A percentile compares a stretch with the other conserved stretches of the same genome.
Conservation (phyloP, 495 filamentous ascomycete species). For the Penicillium odoratum region DNA sequence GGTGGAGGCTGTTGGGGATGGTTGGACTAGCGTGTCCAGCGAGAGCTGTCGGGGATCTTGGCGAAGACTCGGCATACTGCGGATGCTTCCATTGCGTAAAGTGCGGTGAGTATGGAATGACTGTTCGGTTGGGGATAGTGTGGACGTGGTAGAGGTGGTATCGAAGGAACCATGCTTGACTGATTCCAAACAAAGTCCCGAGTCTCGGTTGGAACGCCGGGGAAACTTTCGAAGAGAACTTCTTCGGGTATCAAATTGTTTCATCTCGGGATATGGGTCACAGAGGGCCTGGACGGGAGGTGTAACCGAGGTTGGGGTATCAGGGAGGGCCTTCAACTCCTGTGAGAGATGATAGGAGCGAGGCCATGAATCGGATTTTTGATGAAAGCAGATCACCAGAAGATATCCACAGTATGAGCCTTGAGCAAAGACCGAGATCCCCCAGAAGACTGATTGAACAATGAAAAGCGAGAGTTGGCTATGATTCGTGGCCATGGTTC, state of each 20-base stretch:
- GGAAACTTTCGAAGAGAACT: slow-evolving; percentile 31
- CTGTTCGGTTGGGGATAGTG: slow-evolving; percentile 12
- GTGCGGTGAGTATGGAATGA: background rate
- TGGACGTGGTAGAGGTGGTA: slow-evolving; percentile 17
- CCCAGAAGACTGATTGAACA: slow-evolving; percentile 36
- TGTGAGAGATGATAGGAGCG: slow-evolving; percentile 20
- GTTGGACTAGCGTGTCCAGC: slow-evolving; percentile 28
- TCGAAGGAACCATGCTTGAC: slow-evolving; percentile 30
- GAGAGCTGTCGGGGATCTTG: slow-evolving; percentile 30
- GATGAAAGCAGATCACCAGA: slow-evolving; percentile 12
- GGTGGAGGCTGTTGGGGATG: slow-evolving; percentile 23
- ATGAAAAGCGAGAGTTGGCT: slow-evolving; percentile 21
- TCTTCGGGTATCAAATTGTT: slow-evolving; percentile 23
- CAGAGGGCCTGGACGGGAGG: slow-evolving; percentile 13
- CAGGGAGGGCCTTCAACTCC: slow-evolving; percentile 30
- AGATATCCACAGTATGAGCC: slow-evolving; percentile 36
- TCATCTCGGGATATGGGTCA: slow-evolving; percentile 15
- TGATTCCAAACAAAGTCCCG: slow-evolving; percentile 33
- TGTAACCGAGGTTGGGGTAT: slow-evolving; percentile 14
- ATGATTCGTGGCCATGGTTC: slow-evolving; percentile 27
- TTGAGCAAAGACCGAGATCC: slow-evolving; percentile 35
- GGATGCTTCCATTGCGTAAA: slow-evolving; percentile 17
- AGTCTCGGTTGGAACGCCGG: slow-evolving; percentile 36
- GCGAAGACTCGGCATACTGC: slow-evolving; percentile 29
- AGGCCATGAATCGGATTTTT: slow-evolving; percentile 26